phyloP scores from a whole-genome alignment of 176 grass and related monocot species.

The Calamus simplicifolius region DNA sequence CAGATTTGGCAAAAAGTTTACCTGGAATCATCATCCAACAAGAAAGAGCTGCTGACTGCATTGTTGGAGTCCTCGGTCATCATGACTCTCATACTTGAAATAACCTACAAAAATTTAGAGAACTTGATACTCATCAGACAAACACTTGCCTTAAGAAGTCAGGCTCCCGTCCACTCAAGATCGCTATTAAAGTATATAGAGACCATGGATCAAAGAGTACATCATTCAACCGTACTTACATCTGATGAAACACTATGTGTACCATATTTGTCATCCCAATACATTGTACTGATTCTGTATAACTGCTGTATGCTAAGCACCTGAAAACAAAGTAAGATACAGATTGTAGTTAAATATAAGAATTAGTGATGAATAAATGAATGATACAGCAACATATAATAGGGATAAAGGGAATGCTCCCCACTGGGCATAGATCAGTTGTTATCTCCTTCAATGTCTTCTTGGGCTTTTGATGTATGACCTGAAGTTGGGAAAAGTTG shows the following conservation, averaged over 20 bases:
- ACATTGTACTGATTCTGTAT: slow-evolving; percentile 77
- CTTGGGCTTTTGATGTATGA: slow-evolving; percentile 82
- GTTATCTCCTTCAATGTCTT: slow-evolving; percentile 72
- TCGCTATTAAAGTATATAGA: too few species aligned
- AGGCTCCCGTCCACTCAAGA: too few species aligned
- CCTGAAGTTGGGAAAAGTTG: slow-evolving; percentile 32
- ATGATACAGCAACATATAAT: slow-evolving; percentile 2
- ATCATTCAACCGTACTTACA: slow-evolving; percentile 33
- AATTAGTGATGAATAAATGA: background rate
- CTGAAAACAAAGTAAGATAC: slow-evolving; percentile 26
- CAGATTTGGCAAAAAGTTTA: background rate
- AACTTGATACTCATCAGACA: too few species aligned
- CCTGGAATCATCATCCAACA: slow-evolving; percentile 86
- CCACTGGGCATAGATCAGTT: slow-evolving; percentile 77
- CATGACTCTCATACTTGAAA: slow-evolving; percentile 51
- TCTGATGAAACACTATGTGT: slow-evolving; percentile 74
- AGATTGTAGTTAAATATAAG: slow-evolving; percentile 23
- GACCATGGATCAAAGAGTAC: background rate
- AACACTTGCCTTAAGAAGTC: too few species aligned
- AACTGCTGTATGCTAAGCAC: slow-evolving; percentile 76
- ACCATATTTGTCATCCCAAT: slow-evolving; percentile 91
- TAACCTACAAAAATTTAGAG: slow-evolving; percentile 29
- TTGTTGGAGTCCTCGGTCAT: slow-evolving; percentile 53
- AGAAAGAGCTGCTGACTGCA: slow-evolving; percentile 25
- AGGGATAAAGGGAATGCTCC: slow-evolving; percentile 18